Base-by-base conservation (phyloP, 2,329 filamentous ascomycete species). In the Didymella lethalis region DNA sequence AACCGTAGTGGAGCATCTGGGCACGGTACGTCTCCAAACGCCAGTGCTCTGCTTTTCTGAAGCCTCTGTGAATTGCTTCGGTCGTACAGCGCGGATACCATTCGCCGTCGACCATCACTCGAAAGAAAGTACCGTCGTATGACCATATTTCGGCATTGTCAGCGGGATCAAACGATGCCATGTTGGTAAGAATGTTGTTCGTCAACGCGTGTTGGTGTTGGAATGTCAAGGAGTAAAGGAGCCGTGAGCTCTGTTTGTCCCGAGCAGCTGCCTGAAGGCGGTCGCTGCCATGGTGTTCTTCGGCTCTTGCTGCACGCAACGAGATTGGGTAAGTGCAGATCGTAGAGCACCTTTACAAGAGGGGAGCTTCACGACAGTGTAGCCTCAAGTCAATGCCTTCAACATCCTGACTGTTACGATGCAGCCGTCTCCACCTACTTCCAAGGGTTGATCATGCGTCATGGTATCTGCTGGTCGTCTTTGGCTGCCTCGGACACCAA, bases 401-500 rank as follows among this genome's bases (percentile, higher is more conserved):
- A 7, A 11, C 7, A 26, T 16, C 7, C 2, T 43, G 20, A 16
- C 23, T 26, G 3, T 12, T n/a, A n/a, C 41, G 2, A 44, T 14
- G 11, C 5, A 44, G 11, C n/a, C 20, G 20, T 40, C 16, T n/a
- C 20, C n/a, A 2, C 18, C 8, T 40, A 18, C 18, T 5, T n/a
- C 14, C 12, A 43, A 11, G 14, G 41, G 7, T 31, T 20, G 28
- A 31, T 10, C 14, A 20, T 10, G 8, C 3, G 29, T 14, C 28
- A 29, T 44, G 45, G 48, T 14, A 52, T 18, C 43, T 57, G 54
- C 44, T 32, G 25, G 23, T 45, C 45, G 18, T 38, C 38, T 31
- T 53, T 18, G 23, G 38, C 31, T 23, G 16, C 23, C 38, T 41
- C 14, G 23, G 29, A 12, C 45, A 45, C 56, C 50, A 47, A 51